These are phyloP conservation scores for Sphaceloma murrayae DNA, from an alignment of 2,329 filamentous ascomycete genomes.

Conservation along the genomic window DNA sequence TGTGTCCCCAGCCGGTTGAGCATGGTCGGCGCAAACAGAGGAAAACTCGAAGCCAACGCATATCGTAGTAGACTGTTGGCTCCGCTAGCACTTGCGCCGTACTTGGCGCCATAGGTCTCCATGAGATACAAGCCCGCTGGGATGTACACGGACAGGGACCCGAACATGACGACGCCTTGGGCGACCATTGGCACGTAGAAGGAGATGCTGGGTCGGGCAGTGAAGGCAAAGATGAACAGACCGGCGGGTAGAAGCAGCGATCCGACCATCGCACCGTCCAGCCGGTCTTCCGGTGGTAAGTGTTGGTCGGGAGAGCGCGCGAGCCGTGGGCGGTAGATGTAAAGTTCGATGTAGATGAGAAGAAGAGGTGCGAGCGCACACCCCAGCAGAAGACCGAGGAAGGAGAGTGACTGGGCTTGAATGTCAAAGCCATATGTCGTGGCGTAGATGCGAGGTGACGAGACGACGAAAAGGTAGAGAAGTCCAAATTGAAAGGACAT, in stretches of 20 bases:
- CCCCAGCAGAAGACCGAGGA: conserved; percentile 24
- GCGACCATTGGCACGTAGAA: conserved; percentile 13
- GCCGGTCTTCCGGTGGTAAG: conserved; percentile 41
- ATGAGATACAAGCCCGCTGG: conserved; percentile 28
- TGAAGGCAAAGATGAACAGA: conserved; percentile 39
- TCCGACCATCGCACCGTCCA: conserved; percentile 43
- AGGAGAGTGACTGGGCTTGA: conserved; percentile 25
- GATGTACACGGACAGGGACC: conserved; percentile 27
- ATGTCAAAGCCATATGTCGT: conserved; percentile 7
- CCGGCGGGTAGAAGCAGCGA: conserved; percentile 40
- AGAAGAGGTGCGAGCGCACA: conserved; percentile 33
- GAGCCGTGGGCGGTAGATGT: conserved; percentile 42
- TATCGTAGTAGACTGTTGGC: conserved; percentile 27
- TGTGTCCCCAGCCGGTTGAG: conserved; percentile 29
- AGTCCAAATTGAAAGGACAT: conserved; percentile 28
- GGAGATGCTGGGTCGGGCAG: conserved; percentile 21
- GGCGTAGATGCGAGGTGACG: conserved; percentile 10
- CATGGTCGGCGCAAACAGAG: conserved; percentile 31
- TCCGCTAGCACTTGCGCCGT: conserved; percentile 27
- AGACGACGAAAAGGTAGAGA: conserved; percentile 15
- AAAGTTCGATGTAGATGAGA: conserved; percentile 40
- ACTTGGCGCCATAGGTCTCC: conserved; percentile 28
- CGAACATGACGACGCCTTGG: conserved; percentile 24
- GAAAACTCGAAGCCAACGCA: conserved; percentile 26
- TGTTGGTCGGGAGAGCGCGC: conserved; percentile 32